A percentile compares a stretch with the other conserved stretches of the same genome.
These are phyloP conservation scores for Lasiodiplodia theobromae DNA, from an alignment of 2,329 filamentous ascomycete genomes.

Conservation along the genomic window DNA sequence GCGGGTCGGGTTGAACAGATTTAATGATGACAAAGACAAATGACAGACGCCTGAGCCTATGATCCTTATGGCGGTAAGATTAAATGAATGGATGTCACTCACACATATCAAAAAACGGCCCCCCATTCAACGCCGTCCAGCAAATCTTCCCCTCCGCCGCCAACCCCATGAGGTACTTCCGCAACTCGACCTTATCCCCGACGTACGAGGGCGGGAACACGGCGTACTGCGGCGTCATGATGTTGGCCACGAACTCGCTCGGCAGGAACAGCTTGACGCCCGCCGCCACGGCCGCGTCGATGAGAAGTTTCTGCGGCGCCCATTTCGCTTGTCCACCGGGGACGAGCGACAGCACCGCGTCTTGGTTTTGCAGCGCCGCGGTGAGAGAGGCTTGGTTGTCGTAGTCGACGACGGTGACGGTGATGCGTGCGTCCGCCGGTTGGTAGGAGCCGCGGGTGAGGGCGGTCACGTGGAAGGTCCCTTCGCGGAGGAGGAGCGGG, in stretches of 20 bases:
- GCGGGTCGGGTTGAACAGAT: background rate
- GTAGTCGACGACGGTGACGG: constrained; percentile 35
- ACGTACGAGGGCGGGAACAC: constrained; percentile 39
- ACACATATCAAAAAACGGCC: constrained; percentile 49
- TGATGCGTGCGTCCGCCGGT: constrained; percentile 34
- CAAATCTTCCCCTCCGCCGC: constrained; percentile 35
- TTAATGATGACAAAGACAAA: too few relatives aligned
- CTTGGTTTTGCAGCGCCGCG: background rate
- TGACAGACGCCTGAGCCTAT: too few relatives aligned
- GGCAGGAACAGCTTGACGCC: constrained; percentile 52
- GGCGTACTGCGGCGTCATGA: constrained; percentile 37
- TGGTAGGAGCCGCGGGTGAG: constrained; percentile 38
- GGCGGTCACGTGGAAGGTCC: constrained; percentile 39
- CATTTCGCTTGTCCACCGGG: background rate
- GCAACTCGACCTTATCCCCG: constrained; percentile 40
- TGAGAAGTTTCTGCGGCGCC: constrained; percentile 33
- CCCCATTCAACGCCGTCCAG: constrained; percentile 45
- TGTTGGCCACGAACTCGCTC: constrained; percentile 41
- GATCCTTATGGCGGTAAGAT: too few relatives aligned
- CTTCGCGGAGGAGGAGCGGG: constrained; percentile 37
- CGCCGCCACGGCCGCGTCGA: constrained; percentile 51
- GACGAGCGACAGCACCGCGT: background rate
- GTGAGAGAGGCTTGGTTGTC: background rate
- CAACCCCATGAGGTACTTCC: constrained; percentile 39
- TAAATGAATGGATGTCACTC: constrained; percentile 26